phyloP scores from a whole-genome alignment of 179 eudicot species.

The Pouteria campechiana region DNA sequence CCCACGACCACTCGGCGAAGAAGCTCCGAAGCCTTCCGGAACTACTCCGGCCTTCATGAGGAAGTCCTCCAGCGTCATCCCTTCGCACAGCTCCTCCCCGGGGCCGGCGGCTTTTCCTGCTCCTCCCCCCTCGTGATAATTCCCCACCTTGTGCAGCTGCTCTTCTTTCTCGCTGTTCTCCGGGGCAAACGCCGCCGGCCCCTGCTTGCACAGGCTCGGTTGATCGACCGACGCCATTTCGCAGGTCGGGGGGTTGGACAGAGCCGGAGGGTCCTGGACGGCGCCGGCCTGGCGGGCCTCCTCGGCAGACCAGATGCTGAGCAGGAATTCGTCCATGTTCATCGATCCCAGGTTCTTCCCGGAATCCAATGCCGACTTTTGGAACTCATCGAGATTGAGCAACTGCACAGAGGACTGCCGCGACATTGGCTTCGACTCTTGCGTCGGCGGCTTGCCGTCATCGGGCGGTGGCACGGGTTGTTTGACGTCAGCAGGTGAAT shows the following conservation, averaged over 20 bases:
- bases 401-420: conserved; percentile 69
- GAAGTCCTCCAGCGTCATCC: conserved; percentile 91
- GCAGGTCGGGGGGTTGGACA: not conserved
- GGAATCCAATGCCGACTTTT: conserved; percentile 47
- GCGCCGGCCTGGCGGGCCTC: conserved; percentile 31
- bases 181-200: conserved; percentile 55
- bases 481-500: too few relatives aligned
- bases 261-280: not conserved
- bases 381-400: conserved; percentile 84
- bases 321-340: conserved; percentile 95
- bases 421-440: too few relatives aligned
- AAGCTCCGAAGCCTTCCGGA: conserved; percentile 24
- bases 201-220: conserved; percentile 58
- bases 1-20: not conserved
- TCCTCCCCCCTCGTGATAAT: too few relatives aligned
- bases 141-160: conserved; percentile 14
- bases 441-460: too few relatives aligned
- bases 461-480: too few relatives aligned
- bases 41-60: conserved; percentile 79
- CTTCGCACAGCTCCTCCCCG: conserved; percentile 20
- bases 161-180: conserved; percentile 56
- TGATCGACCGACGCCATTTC: conserved; percentile 29
- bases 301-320: conserved; percentile 89
- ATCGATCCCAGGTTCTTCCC: conserved; percentile 86
- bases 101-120: not conserved